Percentiles rank a stretch among this genome's conserved stretches.
These are phyloP conservation scores for Xylaria curta DNA, from an alignment of 495 filamentous ascomycete species.

Conservation along the genomic window DNA sequence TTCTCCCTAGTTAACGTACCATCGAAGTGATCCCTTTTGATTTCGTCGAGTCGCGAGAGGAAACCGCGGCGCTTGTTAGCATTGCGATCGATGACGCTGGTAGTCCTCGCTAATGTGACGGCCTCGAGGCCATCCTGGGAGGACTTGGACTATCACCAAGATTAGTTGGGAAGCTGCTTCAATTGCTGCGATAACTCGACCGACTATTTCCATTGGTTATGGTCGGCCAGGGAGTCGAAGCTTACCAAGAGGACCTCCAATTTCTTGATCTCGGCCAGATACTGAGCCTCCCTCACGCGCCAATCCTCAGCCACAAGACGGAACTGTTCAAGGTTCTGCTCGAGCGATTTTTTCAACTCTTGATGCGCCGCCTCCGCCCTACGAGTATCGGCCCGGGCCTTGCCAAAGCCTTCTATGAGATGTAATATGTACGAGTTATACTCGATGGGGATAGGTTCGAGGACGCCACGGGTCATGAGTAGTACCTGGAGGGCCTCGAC, in stretches of 20 bases:
- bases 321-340: slow-evolving; percentile 50
- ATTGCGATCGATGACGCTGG: slow-evolving; percentile 49
- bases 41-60: slow-evolving; percentile 40
- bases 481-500: slow-evolving; percentile 47
- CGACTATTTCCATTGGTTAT: background rate
- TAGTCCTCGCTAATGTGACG: slow-evolving; percentile 52
- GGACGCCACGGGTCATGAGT: slow-evolving; percentile 41
- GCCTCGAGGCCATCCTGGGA: slow-evolving; percentile 55
- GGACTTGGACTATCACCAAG: slow-evolving; percentile 37
- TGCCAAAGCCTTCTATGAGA: slow-evolving; percentile 49
- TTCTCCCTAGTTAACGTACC: slow-evolving; percentile 25
- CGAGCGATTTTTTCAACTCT: slow-evolving; percentile 41
- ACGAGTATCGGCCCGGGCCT: slow-evolving; percentile 30
- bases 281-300: slow-evolving; percentile 47
- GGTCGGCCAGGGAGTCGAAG: background rate
- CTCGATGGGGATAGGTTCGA: slow-evolving; percentile 43
- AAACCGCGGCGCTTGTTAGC: slow-evolving; percentile 39
- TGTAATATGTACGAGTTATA: slow-evolving; percentile 51
- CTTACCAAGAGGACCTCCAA: slow-evolving; percentile 52
- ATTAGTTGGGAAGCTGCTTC: background rate
- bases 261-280: slow-evolving; percentile 55
- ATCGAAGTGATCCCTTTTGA: slow-evolving; percentile 29
- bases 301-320: slow-evolving; percentile 49
- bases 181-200: background rate
- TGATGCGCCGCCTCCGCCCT: slow-evolving; percentile 31